Evolutionary conservation across 768 basidiomycete species (phyloP).

Genomic region (Tricholoma flavovirens): DNA sequence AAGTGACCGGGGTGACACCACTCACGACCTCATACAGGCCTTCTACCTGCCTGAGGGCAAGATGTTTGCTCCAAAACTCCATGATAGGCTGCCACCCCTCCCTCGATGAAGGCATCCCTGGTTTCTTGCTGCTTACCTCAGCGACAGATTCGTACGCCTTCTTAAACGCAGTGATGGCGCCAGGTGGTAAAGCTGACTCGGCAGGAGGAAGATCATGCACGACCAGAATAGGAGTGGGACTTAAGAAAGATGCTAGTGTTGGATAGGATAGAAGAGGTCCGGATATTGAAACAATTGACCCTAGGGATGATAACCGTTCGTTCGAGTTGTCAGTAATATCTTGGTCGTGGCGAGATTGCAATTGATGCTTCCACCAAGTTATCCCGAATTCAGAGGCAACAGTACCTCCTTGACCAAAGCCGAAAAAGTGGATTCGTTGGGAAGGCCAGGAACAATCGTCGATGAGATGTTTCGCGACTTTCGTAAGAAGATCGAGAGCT

Average conservation of each 20-base stretch:
- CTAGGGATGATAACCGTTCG: slow-evolving; percentile 33
- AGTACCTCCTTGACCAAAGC: slow-evolving; percentile 83
- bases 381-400: slow-evolving; percentile 67
- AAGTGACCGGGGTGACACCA: slow-evolving; percentile 14
- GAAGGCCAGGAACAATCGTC: slow-evolving; percentile 60
- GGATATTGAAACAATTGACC: slow-evolving; percentile 61
- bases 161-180: slow-evolving; percentile 45
- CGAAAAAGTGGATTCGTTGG: slow-evolving; percentile 75
- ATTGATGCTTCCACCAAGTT: slow-evolving; percentile 43
- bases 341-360: slow-evolving; percentile 14
- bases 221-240: slow-evolving; percentile 58
- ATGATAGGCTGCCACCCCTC: slow-evolving; percentile 84
- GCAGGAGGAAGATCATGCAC: slow-evolving; percentile 49
- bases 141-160: slow-evolving; percentile 51
- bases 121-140: slow-evolving; percentile 40
- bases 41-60: slow-evolving; percentile 50
- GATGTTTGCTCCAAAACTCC: slow-evolving; percentile 76
- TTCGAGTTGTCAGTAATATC: slow-evolving; percentile 2
- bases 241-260: slow-evolving; percentile 42
- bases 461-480: slow-evolving; percentile 51
- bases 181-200: slow-evolving; percentile 37
- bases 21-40: slow-evolving; percentile 69
- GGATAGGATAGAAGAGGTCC: slow-evolving; percentile 80
- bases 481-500: slow-evolving; percentile 51
- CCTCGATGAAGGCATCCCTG: slow-evolving; percentile 69